Evolutionary conservation across 1,284 basidiomycete genomes (phyloP).

Genomic region (Boletus smithii): DNA sequence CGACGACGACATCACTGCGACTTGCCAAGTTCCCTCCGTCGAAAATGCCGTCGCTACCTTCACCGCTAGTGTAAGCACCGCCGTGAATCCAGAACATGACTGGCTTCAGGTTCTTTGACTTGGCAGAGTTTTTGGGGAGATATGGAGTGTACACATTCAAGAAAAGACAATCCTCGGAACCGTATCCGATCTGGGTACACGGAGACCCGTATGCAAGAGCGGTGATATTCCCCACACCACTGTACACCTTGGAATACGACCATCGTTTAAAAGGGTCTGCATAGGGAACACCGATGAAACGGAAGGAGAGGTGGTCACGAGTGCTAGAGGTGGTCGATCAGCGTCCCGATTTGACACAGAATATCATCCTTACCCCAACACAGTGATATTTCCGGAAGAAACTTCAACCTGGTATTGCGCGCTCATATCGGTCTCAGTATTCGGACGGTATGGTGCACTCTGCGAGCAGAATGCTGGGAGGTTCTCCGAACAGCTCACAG

Average conservation of each 20-base stretch:
- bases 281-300: constrained; percentile 30
- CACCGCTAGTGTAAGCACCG: constrained; percentile 39
- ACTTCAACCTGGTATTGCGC: constrained; percentile 8
- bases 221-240: constrained; percentile 19
- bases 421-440: constrained; percentile 5
- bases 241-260: constrained; percentile 24
- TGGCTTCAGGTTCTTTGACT: constrained; percentile 30
- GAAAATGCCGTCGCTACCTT: constrained; percentile 36
- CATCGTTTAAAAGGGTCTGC: constrained; percentile 27
- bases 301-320: constrained; percentile 29
- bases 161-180: constrained; percentile 36
- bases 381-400: constrained; percentile 7
- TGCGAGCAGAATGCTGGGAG: constrained; percentile 15
- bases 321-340: constrained; percentile 12
- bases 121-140: constrained; percentile 15
- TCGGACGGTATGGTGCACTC: constrained; percentile 13
- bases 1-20: constrained; percentile 44
- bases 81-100: constrained; percentile 44
- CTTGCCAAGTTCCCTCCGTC: constrained; percentile 44
- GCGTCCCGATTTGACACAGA: background rate
- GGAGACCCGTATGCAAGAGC: constrained; percentile 32
- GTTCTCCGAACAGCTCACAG: background rate
- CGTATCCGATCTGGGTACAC: constrained; percentile 26
- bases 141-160: constrained; percentile 42
- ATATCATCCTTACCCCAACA: constrained; percentile 3